Evolutionary conservation across 768 basidiomycete genomes (phyloP), one percentile per base, ranked within the genome.

Genomic region (Podaxis rugospora): DNA sequence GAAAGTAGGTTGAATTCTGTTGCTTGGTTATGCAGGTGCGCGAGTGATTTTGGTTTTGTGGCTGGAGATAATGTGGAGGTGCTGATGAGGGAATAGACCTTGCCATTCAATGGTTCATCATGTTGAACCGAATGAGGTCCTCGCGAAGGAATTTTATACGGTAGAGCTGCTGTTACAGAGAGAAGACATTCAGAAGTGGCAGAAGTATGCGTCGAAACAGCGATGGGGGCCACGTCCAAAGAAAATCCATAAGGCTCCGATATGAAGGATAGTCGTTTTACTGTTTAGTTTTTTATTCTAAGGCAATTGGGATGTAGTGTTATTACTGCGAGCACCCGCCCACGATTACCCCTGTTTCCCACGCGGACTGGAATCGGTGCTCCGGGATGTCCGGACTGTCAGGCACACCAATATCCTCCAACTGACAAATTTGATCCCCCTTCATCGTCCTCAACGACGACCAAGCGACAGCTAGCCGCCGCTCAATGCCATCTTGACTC

Each of bases 121-220:
- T 5, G 52, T 54, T 21, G 47, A 81, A 2, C 68, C 70, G 11
- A 79, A 78, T 62, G 83, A 85, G 65, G 78, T 78, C 13, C 78
- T 87, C 4, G 83, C 84, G 1, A 71, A 72, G 28, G 62, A 75
- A 25, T 86, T 70, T 59, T 79, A 83, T 62, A 84, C 83, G 0
- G 74, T 85, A 1, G 79, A 81, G 13, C 68, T 80, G 3, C 71
- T 86, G 7, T 69, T 85, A 4, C 69, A 74, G 51, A 68, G 83
- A 50, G 84, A 84, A 46, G 84, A 86, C 51, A 79, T 86, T 7
- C 78, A 79, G 68, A 80, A 76, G 58, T 86, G 84, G 84, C 72
- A 74, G 44, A 77, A 72, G 52, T 86, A 85, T 64, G 83, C 83
- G 2, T 69, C 81, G 10, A 84, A 76, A 56, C 78, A 79, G 66